Base-by-base conservation (phyloP, 2,329 filamentous ascomycete genomes). In the Intubia oerlemansii region DNA sequence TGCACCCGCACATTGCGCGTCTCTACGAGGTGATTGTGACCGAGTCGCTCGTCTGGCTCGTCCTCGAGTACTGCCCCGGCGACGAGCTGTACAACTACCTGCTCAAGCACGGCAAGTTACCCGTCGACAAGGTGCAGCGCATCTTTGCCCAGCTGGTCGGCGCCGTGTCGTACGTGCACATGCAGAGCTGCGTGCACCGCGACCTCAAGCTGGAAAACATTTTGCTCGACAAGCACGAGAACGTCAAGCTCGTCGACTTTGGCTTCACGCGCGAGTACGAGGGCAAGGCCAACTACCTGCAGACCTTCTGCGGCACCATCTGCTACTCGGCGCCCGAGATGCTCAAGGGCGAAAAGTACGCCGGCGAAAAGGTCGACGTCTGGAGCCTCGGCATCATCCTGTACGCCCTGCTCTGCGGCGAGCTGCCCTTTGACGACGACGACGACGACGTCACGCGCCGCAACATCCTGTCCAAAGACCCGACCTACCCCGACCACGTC, bases 321-420 rank as follows among this genome's bases (percentile, higher is more conserved):
- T 95, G 85, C 54, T 98, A 98, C 51, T 92, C 82, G 31, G 88
- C 88, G 3, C 88, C 88, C 3, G 88, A 98, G 51, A 98, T 98
- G 88, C 62, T 98, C 23, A 92, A 88, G 49, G 88, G 84, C 22
- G 88, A 98, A 49, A 95, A 91, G 50, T 98, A 98, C 46, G 88
- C 84, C 0, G 85, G 82, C 16, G 82, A 93, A 54, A 95, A 93
- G 54, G 85, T 98, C 27, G 88, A 98, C 44, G 82, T 98, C 5
- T 98, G 80, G 80, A 88, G 80, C 43, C 47, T 90, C 38, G 79
- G 80, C 10, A 74, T 90, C 31, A 88, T 90, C 35, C 57, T 88
- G 2, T 88, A 84, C 44, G 79, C 80, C 27, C 54, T 90, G 33
- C 55, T 90, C 16, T 80, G 74, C 36, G 80, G 80, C 31, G 80